phyloP scores from a whole-genome alignment of 345 rosid species.

The Hibiscus trionum region DNA sequence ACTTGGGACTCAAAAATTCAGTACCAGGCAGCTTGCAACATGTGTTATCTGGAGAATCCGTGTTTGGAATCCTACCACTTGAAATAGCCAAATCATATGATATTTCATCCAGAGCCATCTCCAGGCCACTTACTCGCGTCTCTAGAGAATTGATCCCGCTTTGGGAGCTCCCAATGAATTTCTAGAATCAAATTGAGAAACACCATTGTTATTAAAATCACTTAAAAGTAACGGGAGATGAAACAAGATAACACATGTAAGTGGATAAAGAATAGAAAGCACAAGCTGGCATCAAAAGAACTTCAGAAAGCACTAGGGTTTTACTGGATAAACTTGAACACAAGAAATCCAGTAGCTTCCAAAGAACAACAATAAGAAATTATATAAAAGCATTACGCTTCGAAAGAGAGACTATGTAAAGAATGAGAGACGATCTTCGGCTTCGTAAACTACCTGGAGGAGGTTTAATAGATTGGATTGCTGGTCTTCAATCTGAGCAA shows the following conservation, averaged over 20 bases:
- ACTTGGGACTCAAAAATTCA: constrained; percentile 74
- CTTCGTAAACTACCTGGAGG: constrained; percentile 57
- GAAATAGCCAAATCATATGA: constrained; percentile 62
- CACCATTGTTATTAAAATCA: neutral
- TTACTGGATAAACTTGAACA: neutral
- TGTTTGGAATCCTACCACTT: constrained; percentile 49
- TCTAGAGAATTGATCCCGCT: constrained; percentile 73
- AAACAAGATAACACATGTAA: too few relatives aligned
- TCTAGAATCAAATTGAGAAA: neutral
- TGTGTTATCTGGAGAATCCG: constrained; percentile 41
- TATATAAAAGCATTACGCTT: too few relatives aligned
- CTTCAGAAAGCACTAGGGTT: neutral
- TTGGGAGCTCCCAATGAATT: constrained; percentile 75
- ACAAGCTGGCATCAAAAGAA: neutral
- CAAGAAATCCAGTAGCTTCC: neutral
- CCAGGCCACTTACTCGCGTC: constrained; percentile 76
- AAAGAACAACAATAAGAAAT: neutral
- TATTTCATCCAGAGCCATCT: constrained; percentile 80
- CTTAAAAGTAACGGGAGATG: too few relatives aligned
- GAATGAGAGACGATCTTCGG: neutral
- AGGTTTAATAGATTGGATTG: constrained; percentile 66
- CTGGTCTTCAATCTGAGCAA: constrained; percentile 79
- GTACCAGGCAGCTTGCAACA: constrained; percentile 87
- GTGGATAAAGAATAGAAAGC: too few relatives aligned
- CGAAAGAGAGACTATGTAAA: too few relatives aligned